These are phyloP conservation scores for Lenwebbia sp. DNA, from an alignment of 345 rosid genomes.

Conservation along the genomic window DNA sequence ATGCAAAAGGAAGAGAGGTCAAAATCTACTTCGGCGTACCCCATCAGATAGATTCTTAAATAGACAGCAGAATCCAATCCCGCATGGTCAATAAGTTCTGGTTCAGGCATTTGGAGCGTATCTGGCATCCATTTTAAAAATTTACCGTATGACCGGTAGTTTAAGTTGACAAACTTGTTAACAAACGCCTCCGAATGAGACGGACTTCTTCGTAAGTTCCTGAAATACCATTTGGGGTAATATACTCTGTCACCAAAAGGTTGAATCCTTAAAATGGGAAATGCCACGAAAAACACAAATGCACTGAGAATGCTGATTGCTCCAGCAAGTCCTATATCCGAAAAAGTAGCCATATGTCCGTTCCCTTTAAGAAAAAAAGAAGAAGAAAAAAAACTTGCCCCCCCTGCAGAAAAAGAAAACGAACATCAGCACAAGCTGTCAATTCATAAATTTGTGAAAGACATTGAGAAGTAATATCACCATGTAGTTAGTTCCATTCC, in stretches of 20 bases:
- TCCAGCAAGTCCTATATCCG: constrained; percentile 76
- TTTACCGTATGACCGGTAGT: constrained; percentile 48
- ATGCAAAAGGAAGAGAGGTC: neutral
- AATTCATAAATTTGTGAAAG: neutral
- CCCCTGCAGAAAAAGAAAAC: neutral
- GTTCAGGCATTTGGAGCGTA: constrained; percentile 92
- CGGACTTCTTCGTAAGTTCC: constrained; percentile 66
- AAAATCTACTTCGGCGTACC: constrained; percentile 24
- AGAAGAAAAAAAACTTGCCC: neutral
- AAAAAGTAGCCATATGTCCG: constrained; percentile 60
- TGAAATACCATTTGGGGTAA: constrained; percentile 93
- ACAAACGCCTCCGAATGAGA: constrained; percentile 39
- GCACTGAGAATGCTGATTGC: constrained; percentile 68
- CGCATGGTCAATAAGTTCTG: constrained; percentile 90
- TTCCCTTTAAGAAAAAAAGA: neutral
- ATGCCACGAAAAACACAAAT: constrained; percentile 57
- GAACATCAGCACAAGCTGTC: neutral
- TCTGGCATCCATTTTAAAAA: constrained; percentile 92
- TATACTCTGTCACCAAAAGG: constrained; percentile 92
- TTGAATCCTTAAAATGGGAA: constrained; percentile 73
- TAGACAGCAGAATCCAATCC: constrained; percentile 94
- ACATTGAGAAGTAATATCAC: neutral
- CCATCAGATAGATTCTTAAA: constrained; percentile 83
- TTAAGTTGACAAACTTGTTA: constrained; percentile 56
- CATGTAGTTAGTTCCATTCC: neutral